Percentiles rank a stretch among this genome's conserved stretches.
phyloP scores from a whole-genome alignment of 805 yeast species.

The Ogataea sp. region DNA sequence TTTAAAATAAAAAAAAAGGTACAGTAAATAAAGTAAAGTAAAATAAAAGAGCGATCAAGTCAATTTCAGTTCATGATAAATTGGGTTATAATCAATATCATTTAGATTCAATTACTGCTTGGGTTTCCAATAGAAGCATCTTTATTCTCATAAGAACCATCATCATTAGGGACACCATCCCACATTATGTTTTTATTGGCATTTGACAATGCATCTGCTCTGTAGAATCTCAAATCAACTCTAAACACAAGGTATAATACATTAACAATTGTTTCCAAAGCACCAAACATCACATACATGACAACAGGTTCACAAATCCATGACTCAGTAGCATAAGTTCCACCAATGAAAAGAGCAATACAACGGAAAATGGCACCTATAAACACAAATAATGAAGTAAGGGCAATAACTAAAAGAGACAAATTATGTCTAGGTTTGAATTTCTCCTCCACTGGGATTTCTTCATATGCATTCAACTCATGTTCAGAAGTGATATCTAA shows the following conservation, averaged over 20 bases:
- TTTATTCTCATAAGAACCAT: neutral
- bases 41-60: no score
- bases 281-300: slow-evolving; percentile 65
- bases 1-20: no score
- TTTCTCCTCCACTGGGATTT: neutral
- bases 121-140: neutral
- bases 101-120: neutral
- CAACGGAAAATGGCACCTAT: slow-evolving; percentile 44
- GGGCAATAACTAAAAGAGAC: slow-evolving; percentile 37
- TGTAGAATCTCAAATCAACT: slow-evolving; percentile 70
- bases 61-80: no score
- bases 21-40: no score
- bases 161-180: no score
- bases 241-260: slow-evolving; percentile 52
- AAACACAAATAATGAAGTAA: slow-evolving; percentile 41
- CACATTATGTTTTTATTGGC: no score
- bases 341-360: slow-evolving; percentile 34
- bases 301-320: slow-evolving; percentile 47
- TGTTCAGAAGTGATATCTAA: neutral
- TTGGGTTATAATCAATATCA: no score
- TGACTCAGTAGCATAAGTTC: slow-evolving; percentile 23
- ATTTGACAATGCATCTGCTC: slow-evolving; percentile 43
- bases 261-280: slow-evolving; percentile 51
- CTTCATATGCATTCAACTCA: slow-evolving; percentile 1
- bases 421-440: slow-evolving; percentile 36